Evolutionary conservation across 2,329 filamentous ascomycete genomes (phyloP), one percentile per base, ranked within the genome.

Genomic region (Leptographium wingfieldii): DNA sequence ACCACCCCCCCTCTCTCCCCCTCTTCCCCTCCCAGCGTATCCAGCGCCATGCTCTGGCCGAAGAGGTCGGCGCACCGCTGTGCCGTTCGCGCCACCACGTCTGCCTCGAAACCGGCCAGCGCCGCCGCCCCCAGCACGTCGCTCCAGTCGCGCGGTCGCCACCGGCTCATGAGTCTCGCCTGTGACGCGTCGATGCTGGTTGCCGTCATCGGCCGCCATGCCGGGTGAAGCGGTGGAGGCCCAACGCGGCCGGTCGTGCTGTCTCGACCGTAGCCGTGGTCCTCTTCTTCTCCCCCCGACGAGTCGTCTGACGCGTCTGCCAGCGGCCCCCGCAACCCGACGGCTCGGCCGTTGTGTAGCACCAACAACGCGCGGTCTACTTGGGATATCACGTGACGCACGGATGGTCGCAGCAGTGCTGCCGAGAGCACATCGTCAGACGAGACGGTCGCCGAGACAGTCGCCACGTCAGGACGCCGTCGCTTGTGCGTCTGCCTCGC

Each of bases 61-160:
- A 96, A 96, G 0, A 96, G 74, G 54, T 81, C 75, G 2, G 87
- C 82, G 67, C 92, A 97, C 56, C 92, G 81, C 67, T 84, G 78
- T 2, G 87, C 81, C 0, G 90, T 81, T 35, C 88, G 81, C 58
- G 84, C 80, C 14, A 96, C 72, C 0, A 84, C 86, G 1, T 74
- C 71, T 0, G 77, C 71, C 1, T 87, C 75, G 72, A 91, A 92
- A 0, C 88, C 90, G 2, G 81, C 81, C 56, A 95, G 73, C 0
- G 88, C 80, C 3, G 92, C 92, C 0, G 90, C 78, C 0, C 88
- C 88, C 33, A 96, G 73, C 1, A 96, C 81, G 65, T 95, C 89
- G 65, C 84, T 87, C 92, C 92, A 97, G 73, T 95, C 88, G 27
- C 88, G 80, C 14, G 83, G 73, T 16, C 71, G 76, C 69, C 70